Conservation (phyloP, 2,329 filamentous ascomycete species). For the Aphanocladium album region DNA sequence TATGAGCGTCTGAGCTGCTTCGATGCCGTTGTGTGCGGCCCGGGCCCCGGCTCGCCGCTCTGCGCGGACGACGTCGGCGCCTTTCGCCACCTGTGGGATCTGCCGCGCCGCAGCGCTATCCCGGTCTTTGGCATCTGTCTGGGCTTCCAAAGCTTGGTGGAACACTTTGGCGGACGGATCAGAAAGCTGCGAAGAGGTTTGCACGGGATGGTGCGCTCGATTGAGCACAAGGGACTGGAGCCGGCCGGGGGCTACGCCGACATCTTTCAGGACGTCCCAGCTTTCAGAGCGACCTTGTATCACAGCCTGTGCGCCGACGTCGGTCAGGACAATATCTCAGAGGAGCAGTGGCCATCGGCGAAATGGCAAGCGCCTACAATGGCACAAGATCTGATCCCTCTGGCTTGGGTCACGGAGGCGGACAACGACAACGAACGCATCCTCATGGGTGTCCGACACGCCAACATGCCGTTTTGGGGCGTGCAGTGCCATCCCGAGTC, state of each 20-base stretch:
- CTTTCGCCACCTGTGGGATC: slow-evolving; percentile 69
- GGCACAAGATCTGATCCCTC: slow-evolving; percentile 44
- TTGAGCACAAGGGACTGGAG: slow-evolving; percentile 48
- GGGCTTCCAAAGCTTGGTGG: slow-evolving; percentile 77
- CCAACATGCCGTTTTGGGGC: slow-evolving; percentile 70
- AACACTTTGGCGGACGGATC: slow-evolving; percentile 62
- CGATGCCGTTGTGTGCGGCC: slow-evolving; percentile 83
- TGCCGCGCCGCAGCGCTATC: slow-evolving; percentile 53
- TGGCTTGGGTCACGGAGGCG: slow-evolving; percentile 58
- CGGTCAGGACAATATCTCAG: slow-evolving; percentile 39
- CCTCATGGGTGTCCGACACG: slow-evolving; percentile 73
- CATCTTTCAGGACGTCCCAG: slow-evolving; percentile 58
- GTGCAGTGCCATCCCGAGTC: slow-evolving; percentile 91
- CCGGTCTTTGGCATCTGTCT: slow-evolving; percentile 87
- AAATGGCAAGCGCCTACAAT: slow-evolving; percentile 35
- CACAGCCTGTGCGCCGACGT: slow-evolving; percentile 59
- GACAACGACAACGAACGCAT: slow-evolving; percentile 43
- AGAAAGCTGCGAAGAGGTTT: slow-evolving; percentile 64
- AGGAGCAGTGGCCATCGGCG: slow-evolving; percentile 29
- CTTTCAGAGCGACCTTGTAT: slow-evolving; percentile 70
- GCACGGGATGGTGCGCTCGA: slow-evolving; percentile 72
- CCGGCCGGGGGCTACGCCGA: slow-evolving; percentile 33
- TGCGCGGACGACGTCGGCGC: slow-evolving; percentile 72
- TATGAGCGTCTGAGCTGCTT: slow-evolving; percentile 48
- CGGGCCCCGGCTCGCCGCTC: slow-evolving; percentile 79